A percentile compares a stretch with the other conserved stretches of the same genome.
Evolutionary conservation across 192 early-diverging fungal species (phyloP).

Genomic region (Coemansia sp.): DNA sequence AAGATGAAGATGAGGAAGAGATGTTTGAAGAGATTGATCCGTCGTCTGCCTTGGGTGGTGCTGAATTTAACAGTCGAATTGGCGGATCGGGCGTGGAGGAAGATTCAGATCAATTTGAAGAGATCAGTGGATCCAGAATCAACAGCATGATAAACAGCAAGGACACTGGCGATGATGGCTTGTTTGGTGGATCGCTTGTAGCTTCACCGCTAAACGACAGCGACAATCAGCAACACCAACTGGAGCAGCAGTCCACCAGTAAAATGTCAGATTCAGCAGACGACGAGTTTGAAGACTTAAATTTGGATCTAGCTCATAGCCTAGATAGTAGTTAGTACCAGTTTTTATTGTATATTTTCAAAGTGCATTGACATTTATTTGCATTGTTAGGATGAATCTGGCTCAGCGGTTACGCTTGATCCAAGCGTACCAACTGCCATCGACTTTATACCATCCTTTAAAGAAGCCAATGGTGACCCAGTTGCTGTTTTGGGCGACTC

Average conservation of each 20-base stretch:
- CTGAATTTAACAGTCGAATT: constrained; percentile 2
- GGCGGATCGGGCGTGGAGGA: constrained; percentile 14
- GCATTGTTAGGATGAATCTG: no score
- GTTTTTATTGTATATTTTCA: constrained; percentile 1
- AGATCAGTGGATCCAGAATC: constrained; percentile 14
- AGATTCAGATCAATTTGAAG: constrained; percentile 49
- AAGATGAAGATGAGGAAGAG: constrained; percentile 34
- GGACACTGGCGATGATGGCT: constrained; percentile 22
- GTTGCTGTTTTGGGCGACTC: constrained; percentile 29
- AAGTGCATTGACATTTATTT: not conserved
- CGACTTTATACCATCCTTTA: constrained; percentile 43
- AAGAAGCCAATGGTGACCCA: constrained; percentile 33
- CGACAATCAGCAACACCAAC: not conserved
- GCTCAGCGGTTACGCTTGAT: not conserved
- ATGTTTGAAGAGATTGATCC: constrained; percentile 47
- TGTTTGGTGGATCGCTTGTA: constrained; percentile 27
- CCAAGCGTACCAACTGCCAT: constrained; percentile 32
- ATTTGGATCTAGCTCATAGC: constrained; percentile 35
- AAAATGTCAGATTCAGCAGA: not conserved
- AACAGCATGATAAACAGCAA: constrained; percentile 1
- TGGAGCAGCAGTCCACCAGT: not conserved
- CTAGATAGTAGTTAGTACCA: constrained; percentile 17
- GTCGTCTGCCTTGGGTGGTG: constrained; percentile 10
- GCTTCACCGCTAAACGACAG: constrained; percentile 17
- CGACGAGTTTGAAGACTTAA: constrained; percentile 48